Evolutionary conservation across 176 grass and related monocot species (phyloP).

Genomic region (Microstegium vimineum): DNA sequence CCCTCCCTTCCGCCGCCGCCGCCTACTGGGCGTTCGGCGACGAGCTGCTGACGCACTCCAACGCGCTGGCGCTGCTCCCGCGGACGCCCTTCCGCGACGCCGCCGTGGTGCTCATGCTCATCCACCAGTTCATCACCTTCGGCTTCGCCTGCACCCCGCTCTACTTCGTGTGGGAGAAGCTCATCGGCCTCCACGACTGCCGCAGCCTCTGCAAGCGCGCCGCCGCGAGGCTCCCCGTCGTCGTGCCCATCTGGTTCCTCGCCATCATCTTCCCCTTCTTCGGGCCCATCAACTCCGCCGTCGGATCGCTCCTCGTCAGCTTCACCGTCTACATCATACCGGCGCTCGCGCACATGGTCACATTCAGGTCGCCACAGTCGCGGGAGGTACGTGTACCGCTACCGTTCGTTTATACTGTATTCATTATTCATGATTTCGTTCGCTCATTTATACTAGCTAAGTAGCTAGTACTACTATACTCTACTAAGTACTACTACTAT

Average conservation of each 20-base stretch:
- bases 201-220: constrained; percentile 82
- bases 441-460: too few species aligned
- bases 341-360: constrained; percentile 79
- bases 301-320: constrained; percentile 84
- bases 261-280: constrained; percentile 99
- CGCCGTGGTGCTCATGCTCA: constrained; percentile 88
- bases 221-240: constrained; percentile 81
- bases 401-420: too few species aligned
- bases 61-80: constrained; percentile 77
- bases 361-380: constrained; percentile 69
- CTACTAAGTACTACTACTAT: too few species aligned
- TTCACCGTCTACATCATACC: constrained; percentile 99
- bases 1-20: constrained; percentile 78
- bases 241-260: constrained; percentile 96
- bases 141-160: constrained; percentile 97
- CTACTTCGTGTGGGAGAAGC: constrained; percentile 99
- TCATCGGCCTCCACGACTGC: constrained; percentile 92
- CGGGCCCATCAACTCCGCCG: constrained; percentile 95
- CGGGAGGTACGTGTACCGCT: constrained; percentile 80
- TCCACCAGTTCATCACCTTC: constrained; percentile 99
- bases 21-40: constrained; percentile 99
- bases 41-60: constrained; percentile 76
- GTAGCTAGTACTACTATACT: too few species aligned
- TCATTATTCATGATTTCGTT: too few species aligned
- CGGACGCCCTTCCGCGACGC: constrained; percentile 59